Conservation (phyloP, 2,329 filamentous ascomycete genomes). For the Grosmannia serpens region DNA sequence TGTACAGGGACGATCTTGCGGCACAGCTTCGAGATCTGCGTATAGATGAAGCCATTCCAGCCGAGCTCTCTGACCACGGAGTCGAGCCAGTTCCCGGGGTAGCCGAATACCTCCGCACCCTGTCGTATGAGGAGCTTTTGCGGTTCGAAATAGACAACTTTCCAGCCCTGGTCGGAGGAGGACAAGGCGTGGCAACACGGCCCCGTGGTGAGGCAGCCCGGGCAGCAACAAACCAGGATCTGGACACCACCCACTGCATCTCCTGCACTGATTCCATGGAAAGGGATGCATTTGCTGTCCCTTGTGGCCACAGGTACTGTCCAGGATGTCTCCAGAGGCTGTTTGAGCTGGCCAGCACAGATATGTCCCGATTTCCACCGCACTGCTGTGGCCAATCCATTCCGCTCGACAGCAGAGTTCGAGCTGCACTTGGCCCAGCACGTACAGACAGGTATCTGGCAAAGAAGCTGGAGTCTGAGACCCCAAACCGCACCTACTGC, state of each 20-base stretch:
- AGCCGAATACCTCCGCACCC: background rate
- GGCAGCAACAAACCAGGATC: background rate
- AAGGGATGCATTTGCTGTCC: slow-evolving; percentile 1
- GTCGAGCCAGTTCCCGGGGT: background rate
- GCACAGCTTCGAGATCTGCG: background rate
- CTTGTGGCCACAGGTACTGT: slow-evolving; percentile 39
- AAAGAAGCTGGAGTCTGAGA: slow-evolving; percentile 34
- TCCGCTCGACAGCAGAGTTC: slow-evolving; percentile 23
- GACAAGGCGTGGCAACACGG: background rate
- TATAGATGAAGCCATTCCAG: background rate
- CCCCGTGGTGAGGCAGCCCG: background rate
- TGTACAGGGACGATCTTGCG: background rate
- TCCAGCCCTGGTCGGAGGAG: background rate
- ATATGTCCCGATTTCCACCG: slow-evolving; percentile 41
- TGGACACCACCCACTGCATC: background rate
- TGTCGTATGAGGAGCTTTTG: background rate
- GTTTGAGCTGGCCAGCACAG: slow-evolving; percentile 27
- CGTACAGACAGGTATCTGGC: slow-evolving; percentile 23
- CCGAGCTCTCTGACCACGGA: background rate
- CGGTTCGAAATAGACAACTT: background rate
- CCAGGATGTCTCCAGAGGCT: slow-evolving; percentile 29
- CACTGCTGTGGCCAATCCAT: slow-evolving; percentile 36
- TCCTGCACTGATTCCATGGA: background rate
- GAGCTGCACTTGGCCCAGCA: slow-evolving; percentile 8
- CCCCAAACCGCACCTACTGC: slow-evolving; percentile 38